Conservation (phyloP, 441 rosid species). For the Brassica balearica region DNA sequence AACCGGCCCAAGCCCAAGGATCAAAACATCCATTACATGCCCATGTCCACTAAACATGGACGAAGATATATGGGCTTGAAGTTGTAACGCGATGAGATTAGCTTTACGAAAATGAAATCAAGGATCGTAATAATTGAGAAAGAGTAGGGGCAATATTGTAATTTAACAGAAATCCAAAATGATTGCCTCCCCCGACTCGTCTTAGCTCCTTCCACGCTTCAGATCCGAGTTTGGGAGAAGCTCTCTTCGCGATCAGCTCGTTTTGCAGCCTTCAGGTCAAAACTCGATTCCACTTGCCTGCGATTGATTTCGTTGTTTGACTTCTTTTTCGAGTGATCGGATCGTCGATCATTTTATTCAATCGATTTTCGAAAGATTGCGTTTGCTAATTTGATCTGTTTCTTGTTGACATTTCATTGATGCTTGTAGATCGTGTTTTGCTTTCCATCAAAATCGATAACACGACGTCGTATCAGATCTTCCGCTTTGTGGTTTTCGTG, state of each 20-base stretch:
- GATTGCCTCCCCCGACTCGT: neutral
- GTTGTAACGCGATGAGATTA: neutral
- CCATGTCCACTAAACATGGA: neutral
- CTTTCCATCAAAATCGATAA: conserved; percentile 10
- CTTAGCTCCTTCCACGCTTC: conserved; percentile 7
- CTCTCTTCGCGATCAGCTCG: conserved; percentile 20
- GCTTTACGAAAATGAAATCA: neutral
- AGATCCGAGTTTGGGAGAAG: conserved; percentile 40
- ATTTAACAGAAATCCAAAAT: neutral
- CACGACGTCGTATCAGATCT: conserved; percentile 1
- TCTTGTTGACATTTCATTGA: conserved; percentile 5
- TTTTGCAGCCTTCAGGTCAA: conserved; percentile 20
- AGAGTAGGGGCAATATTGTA: conserved; percentile 13
- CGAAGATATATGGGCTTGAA: neutral
- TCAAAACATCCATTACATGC: neutral
- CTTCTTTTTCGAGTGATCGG: conserved; percentile 14
- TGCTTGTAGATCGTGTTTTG: conserved; percentile 38
- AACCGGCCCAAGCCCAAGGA: neutral
- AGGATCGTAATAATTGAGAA: neutral
- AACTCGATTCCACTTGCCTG: neutral
- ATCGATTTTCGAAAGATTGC: conserved; percentile 22
- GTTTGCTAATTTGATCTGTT: conserved; percentile 6
- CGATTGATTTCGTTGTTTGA: neutral
- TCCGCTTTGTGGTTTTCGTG: conserved; percentile 16
- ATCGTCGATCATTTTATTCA: conserved; percentile 14